Evolutionary conservation across 2,329 filamentous ascomycete genomes (phyloP).

Genomic region (Xylaria sp.): DNA sequence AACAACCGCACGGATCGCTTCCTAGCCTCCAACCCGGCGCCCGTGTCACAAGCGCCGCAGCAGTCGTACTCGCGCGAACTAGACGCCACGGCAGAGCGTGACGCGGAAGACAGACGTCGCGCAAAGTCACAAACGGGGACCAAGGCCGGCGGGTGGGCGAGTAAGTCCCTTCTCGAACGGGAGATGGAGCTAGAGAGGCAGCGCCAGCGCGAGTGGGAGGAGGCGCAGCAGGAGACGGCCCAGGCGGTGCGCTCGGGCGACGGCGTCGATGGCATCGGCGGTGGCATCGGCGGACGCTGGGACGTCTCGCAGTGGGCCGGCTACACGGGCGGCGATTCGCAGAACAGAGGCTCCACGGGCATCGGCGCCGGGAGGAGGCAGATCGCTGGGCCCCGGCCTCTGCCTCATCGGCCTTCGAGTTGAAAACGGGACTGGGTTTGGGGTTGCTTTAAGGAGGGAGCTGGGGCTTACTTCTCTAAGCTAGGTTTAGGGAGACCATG

Average conservation of each 20-base stretch:
- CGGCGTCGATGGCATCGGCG: conserved; percentile 71
- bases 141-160: conserved; percentile 71
- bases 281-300: conserved; percentile 76
- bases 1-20: conserved; percentile 69
- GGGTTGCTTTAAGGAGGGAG: not conserved
- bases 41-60: conserved; percentile 54
- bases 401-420: conserved; percentile 57
- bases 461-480: not conserved
- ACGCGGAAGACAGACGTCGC: conserved; percentile 70
- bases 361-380: conserved; percentile 78
- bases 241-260: conserved; percentile 63
- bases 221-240: conserved; percentile 73
- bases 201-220: conserved; percentile 83
- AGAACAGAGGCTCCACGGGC: conserved; percentile 73
- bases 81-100: conserved; percentile 68
- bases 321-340: conserved; percentile 78
- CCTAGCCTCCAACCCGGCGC: conserved; percentile 65
- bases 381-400: conserved; percentile 81
- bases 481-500: not conserved
- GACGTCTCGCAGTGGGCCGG: conserved; percentile 81
- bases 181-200: conserved; percentile 85
- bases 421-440: not conserved
- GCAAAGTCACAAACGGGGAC: conserved; percentile 68
- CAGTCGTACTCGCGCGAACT: conserved; percentile 67
- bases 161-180: conserved; percentile 77